Evolutionary conservation across 805 yeast genomes (phyloP).

Genomic region (Hanseniaspora meyeri): DNA sequence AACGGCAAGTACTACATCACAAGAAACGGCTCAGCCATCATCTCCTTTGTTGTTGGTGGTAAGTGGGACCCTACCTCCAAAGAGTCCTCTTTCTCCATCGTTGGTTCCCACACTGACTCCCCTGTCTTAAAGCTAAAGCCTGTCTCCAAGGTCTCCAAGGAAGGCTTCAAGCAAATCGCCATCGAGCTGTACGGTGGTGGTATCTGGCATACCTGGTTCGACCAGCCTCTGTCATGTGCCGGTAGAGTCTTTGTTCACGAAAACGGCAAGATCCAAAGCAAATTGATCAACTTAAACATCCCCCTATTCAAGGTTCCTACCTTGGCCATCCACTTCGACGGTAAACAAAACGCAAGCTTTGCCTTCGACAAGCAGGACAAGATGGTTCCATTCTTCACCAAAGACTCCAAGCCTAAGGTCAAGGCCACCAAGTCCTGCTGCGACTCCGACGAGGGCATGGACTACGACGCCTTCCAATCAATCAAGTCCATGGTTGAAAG

Average conservation of each 20-base stretch:
- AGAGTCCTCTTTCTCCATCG: conserved; percentile 74
- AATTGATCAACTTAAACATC: conserved; percentile 63
- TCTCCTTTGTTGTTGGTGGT: conserved; percentile 75
- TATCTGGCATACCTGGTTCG: conserved; percentile 95
- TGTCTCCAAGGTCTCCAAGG: conserved; percentile 51
- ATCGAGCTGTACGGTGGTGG: conserved; percentile 95
- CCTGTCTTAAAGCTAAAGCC: conserved; percentile 87
- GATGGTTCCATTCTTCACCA: conserved; percentile 73
- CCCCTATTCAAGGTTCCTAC: conserved; percentile 89
- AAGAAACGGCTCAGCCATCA: conserved; percentile 75
- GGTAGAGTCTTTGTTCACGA: conserved; percentile 72
- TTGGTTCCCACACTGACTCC: conserved; percentile 95
- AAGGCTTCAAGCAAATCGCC: conserved; percentile 79
- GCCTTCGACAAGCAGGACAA: conserved; percentile 85
- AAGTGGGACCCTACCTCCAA: conserved; percentile 38
- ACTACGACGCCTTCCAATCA: conserved; percentile 48
- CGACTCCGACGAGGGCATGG: conserved; percentile 35
- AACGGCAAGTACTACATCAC: conserved; percentile 74
- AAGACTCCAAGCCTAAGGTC: conserved; percentile 27
- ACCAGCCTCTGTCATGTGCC: conserved; percentile 80
- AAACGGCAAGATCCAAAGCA: conserved; percentile 38
- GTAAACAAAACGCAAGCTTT: conserved; percentile 63
- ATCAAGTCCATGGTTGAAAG: conserved; percentile 54
- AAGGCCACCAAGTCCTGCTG: conserved; percentile 29
- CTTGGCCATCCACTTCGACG: conserved; percentile 79